Base-by-base conservation (phyloP, 345 rosid genomes). In the Jatropha curcas region DNA sequence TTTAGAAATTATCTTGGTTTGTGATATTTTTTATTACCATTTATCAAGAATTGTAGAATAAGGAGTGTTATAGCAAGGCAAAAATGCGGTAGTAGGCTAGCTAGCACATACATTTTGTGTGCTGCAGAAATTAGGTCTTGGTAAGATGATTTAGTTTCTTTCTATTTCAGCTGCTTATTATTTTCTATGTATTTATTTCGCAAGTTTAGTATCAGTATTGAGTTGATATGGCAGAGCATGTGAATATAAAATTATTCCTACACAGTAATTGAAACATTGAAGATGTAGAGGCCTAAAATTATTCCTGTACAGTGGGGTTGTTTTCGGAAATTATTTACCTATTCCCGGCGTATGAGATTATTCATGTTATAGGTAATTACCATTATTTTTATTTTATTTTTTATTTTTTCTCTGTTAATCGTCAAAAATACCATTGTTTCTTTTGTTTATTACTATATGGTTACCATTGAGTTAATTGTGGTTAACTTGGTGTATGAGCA, bases 1-100 rank as follows among this genome's bases (percentile, higher is more conserved):
- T 78, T n/a, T 78, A 73, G 76, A 62, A 25, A 35, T 48, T 17
- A 30, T 58, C 62, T 27, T 1, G 35, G 19, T 28, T 58, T 35
- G 22, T 57, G 7, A 10, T 27, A 19, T 5, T 13, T n/a, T n/a
- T n/a, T n/a, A n/a, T n/a, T n/a, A n/a, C n/a, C n/a, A 11, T 13
- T 58, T 3, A 13, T 27, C 7, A 27, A 27, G n/a, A 28, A 58
- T 58, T 3, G 31, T 28, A 13, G n/a, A 58, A 11, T 16, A 14
- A 58, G 35, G 20, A 58, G 34, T 4, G 10, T 2, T 27, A 19
- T 57, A 57, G 33, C 51, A 46, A 46, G 51, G 20, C 20, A 46
- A 46, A 46, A 46, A 46, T 27, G 60, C 25, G 60, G 4, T 28
- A 10, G 30, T 22, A n/a, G n/a, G n/a, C n/a, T n/a, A n/a, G n/a